Conservation (phyloP, 352 stramenopile species). For the Salisapilia sapeloensis region DNA sequence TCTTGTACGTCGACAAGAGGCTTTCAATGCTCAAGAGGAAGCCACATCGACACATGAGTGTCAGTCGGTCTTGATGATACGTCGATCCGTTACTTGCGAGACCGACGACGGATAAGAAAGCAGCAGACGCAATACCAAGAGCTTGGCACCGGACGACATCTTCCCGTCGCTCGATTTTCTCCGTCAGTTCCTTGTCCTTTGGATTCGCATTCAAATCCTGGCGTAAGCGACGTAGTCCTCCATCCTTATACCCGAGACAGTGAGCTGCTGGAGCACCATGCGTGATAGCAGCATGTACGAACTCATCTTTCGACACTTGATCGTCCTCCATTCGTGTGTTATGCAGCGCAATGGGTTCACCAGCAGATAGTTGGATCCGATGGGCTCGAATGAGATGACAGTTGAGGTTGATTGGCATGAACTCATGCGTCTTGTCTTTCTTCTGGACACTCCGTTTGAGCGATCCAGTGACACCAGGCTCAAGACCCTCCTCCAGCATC, state of each 20-base stretch:
- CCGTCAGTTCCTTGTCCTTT: conserved; percentile 23
- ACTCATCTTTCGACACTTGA: conserved; percentile 19
- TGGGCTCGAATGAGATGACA: conserved; percentile 59
- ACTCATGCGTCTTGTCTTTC: conserved; percentile 68
- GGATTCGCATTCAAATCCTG: conserved; percentile 22
- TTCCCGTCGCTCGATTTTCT: conserved; percentile 62
- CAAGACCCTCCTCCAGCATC: conserved; percentile 58
- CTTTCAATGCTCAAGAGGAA: conserved; percentile 90
- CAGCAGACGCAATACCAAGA: conserved; percentile 44
- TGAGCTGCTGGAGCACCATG: conserved; percentile 70
- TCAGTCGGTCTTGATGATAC: conserved; percentile 31
- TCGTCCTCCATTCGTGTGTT: conserved; percentile 5
- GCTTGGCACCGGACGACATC: conserved; percentile 68
- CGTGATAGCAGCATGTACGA: conserved; percentile 57
- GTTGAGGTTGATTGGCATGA: conserved; percentile 79
- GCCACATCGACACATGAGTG: conserved; percentile 47
- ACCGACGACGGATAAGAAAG: conserved; percentile 54
- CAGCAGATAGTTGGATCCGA: conserved; percentile 26
- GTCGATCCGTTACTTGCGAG: conserved; percentile 38
- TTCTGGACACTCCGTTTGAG: conserved; percentile 77
- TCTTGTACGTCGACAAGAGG: conserved; percentile 85
- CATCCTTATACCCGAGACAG: conserved; percentile 71
- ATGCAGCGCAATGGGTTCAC: conserved; percentile 1
- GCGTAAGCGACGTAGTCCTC: conserved; percentile 43
- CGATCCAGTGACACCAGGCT: conserved; percentile 67